These are phyloP conservation scores for Pichia deserticola DNA, from an alignment of 805 yeast genomes.

Conservation along the genomic window DNA sequence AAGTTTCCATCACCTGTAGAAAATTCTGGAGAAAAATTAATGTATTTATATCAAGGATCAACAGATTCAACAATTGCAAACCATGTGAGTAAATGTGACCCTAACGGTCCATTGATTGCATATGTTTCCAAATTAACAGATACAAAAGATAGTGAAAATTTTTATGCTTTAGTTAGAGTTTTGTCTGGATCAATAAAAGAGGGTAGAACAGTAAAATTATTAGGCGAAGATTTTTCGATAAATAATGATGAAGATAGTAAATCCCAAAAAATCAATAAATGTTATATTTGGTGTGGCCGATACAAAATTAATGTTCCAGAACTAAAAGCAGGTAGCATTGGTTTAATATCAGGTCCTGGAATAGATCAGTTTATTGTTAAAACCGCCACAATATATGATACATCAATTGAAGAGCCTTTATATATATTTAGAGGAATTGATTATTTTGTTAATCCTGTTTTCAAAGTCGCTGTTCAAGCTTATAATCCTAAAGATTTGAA, in stretches of 20 bases:
- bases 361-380: slow-evolving; percentile 49
- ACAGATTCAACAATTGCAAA: slow-evolving; percentile 7
- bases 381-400: slow-evolving; percentile 48
- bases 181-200: slow-evolving; percentile 49
- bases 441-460: slow-evolving; percentile 47
- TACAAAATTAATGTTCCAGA: slow-evolving; percentile 48
- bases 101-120: slow-evolving; percentile 40
- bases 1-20: slow-evolving; percentile 32
- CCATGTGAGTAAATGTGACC: slow-evolving; percentile 27
- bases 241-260: slow-evolving; percentile 48
- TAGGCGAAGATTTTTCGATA: slow-evolving; percentile 46
- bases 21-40: slow-evolving; percentile 22
- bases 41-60: slow-evolving; percentile 26
- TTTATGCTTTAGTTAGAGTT: slow-evolving; percentile 55
- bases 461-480: slow-evolving; percentile 82
- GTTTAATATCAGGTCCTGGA: slow-evolving; percentile 50
- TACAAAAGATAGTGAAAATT: slow-evolving; percentile 41
- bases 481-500: slow-evolving; percentile 72
- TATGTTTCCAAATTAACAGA: slow-evolving; percentile 54
- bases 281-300: slow-evolving; percentile 61
- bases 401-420: slow-evolving; percentile 17
- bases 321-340: slow-evolving; percentile 53
- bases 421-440: slow-evolving; percentile 35
- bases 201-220: slow-evolving; percentile 42
- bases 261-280: slow-evolving; percentile 32